Conservation (phyloP, 176 grass and related monocot species). For the Panicum miliaceum region DNA sequence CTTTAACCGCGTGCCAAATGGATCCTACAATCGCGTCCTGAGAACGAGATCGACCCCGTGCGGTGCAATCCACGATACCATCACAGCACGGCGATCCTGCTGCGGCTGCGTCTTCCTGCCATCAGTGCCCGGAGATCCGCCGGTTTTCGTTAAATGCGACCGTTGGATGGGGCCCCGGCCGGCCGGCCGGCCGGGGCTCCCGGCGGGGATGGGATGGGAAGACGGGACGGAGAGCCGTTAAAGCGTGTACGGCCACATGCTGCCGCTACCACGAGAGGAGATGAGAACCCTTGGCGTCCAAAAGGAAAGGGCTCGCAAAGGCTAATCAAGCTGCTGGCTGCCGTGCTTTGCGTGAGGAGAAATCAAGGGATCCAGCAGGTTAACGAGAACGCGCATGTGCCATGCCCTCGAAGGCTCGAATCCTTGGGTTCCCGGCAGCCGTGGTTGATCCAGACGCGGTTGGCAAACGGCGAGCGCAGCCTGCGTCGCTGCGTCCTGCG, state of each 20-base stretch:
- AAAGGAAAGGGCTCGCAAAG: neutral
- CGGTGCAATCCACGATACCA: conserved; percentile 25
- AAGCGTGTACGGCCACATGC: conserved; percentile 8
- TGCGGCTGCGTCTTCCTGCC: neutral
- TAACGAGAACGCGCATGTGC: neutral
- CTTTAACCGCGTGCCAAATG: conserved; percentile 11
- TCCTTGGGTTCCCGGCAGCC: neutral
- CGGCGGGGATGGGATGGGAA: neutral
- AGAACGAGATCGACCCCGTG: conserved; percentile 3
- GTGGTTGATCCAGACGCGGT: neutral
- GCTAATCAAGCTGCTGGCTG: neutral
- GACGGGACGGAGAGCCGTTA: conserved; percentile 42
- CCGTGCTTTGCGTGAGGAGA: conserved; percentile 31
- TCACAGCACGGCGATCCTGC: conserved; percentile 30
- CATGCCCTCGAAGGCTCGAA: neutral
- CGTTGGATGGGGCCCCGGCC: conserved; percentile 28
- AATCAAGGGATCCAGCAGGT: conserved; percentile 30
- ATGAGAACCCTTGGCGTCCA: neutral
- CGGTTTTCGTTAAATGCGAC: conserved; percentile 49
- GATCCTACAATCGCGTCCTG: neutral
- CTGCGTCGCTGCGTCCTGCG: neutral
- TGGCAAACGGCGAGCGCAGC: neutral
- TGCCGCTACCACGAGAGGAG: neutral
- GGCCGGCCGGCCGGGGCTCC: neutral
- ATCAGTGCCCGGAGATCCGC: conserved; percentile 16